Evolutionary conservation across 192 early-diverging fungal species (phyloP).

Genomic region (Linnemannia elongata): DNA sequence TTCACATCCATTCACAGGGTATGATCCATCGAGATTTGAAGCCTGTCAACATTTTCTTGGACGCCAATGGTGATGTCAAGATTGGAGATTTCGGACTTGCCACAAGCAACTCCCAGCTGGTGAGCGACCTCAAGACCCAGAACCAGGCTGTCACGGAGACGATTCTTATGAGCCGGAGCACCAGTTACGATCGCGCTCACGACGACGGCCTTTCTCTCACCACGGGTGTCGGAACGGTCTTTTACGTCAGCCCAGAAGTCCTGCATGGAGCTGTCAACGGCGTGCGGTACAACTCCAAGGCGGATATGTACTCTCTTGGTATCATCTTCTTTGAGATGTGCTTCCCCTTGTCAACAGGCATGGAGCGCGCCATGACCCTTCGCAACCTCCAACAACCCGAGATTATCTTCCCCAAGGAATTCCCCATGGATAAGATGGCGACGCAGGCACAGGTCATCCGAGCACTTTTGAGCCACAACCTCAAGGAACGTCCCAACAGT

Average conservation of each 20-base stretch:
- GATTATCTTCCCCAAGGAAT: conserved; percentile 77
- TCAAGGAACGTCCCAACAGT: conserved; percentile 83
- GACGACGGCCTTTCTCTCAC: conserved; percentile 76
- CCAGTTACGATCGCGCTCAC: conserved; percentile 52
- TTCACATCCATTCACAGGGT: conserved; percentile 89
- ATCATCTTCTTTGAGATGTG: conserved; percentile 87
- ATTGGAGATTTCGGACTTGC: conserved; percentile 87
- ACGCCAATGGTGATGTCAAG: conserved; percentile 70
- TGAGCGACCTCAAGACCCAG: conserved; percentile 47
- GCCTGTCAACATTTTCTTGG: conserved; percentile 86
- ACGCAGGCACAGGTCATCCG: conserved; percentile 81
- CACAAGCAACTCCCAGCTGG: conserved; percentile 60
- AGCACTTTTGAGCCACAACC: conserved; percentile 79
- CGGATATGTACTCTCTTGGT: conserved; percentile 88
- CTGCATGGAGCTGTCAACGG: conserved; percentile 55
- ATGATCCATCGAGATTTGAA: conserved; percentile 95
- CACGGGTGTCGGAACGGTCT: conserved; percentile 89
- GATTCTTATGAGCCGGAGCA: conserved; percentile 48
- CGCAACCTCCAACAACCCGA: conserved; percentile 78
- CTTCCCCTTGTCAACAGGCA: conserved; percentile 79
- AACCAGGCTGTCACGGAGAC: conserved; percentile 37
- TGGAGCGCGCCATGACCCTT: conserved; percentile 82
- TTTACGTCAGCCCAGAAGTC: conserved; percentile 83
- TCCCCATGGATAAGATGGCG: conserved; percentile 71
- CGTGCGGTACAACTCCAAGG: conserved; percentile 81